Base-by-base conservation (phyloP, 345 rosid species). In the Aurinia saxatilis region DNA sequence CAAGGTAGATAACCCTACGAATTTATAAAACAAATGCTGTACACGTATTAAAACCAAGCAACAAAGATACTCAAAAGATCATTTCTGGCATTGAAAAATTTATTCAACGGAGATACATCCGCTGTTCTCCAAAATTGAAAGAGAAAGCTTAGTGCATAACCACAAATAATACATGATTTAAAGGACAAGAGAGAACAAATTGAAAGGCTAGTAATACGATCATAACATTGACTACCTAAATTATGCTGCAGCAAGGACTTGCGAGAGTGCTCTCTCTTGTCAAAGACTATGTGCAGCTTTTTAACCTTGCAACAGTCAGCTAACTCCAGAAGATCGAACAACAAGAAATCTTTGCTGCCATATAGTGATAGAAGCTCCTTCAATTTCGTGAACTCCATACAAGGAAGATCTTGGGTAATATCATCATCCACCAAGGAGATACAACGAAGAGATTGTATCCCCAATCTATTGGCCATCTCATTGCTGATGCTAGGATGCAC, bases 261-360 rank as follows among this genome's bases (percentile, higher is more conserved):
- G 72, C 83, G 68, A 75, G 90, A 77, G 73, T 91, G 98, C 70
- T 86, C 79, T 78, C 96, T 83, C 77, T 86, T 88, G 90, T 91
- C 98, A 81, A 88, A 74, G 38, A 86, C 73, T 55, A 91, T 52
- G 77, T 86, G 95, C 50, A 91, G 68, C 72, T 73, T 88, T 70
- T 76, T 86, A 58, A 91, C 92, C 74, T 77, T 81, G 78, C 95
- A 88, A 74, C 96, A 84, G 78, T 91, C 98, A 65, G 96, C 96
- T 81, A 91, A 74, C 82, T 91, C 98, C 70, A 91, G 91, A 67
- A 91, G 84, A 76, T 91, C 98, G 55, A 88, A 91, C 76, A 88
- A 70, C 84, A 91, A 66, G 73, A 88, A 82, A 37, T 88, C 90
- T 72, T 72, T 80, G 82, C 80, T 79, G 57, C 91, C 96, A 74